Evolutionary conservation across 768 basidiomycete genomes (phyloP), one percentile per base, ranked within the genome.

Genomic region (Trametes sanguinea): DNA sequence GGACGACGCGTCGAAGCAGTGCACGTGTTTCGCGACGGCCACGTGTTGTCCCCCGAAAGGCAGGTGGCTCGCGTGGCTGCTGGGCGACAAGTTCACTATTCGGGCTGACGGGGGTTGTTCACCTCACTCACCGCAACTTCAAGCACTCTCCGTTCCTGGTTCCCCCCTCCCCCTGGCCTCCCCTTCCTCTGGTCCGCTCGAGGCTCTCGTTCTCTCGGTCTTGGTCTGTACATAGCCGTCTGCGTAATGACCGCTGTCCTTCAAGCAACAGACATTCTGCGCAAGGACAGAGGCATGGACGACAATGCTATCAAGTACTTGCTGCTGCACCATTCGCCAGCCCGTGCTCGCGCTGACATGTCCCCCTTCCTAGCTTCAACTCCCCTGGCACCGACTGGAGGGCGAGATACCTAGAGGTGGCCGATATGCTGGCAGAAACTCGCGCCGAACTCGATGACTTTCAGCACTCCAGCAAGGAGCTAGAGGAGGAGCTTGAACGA

Each of bases 401-500:
- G 65, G 74, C 82, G 65, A 92, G 90, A 74, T 92, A 90, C 73
- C 83, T 86, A 75, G 90, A 92, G 76, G 88, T 90, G 54, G 85
- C 87, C 53, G 89, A 93, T 64, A 91, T 94, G 85, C 82, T 95
- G 66, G 73, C 85, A 35, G 91, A 94, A 74, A 93, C 94, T 37
- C 85, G 89, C 62, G 80, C 85, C 10, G 94, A 95, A 75, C 87
- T 96, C 53, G 87, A 90, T 71, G 90, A 95, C 69, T 94, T 94
- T 73, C 89, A 93, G 69, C 81, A 87, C 67, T 87, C 90, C 64
- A 89, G 90, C 78, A 93, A 90, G 76, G 94, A 95, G 66, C 84
- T 96, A 39, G 94, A 96, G 76, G 90, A 94, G 60, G 96, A 98
- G 76, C 77, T 98, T 67, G 94, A 95, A 81, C 83, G 83, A 64